Evolutionary conservation across 306 rosid species (phyloP).

Genomic region (Prinsepia uniflora): DNA sequence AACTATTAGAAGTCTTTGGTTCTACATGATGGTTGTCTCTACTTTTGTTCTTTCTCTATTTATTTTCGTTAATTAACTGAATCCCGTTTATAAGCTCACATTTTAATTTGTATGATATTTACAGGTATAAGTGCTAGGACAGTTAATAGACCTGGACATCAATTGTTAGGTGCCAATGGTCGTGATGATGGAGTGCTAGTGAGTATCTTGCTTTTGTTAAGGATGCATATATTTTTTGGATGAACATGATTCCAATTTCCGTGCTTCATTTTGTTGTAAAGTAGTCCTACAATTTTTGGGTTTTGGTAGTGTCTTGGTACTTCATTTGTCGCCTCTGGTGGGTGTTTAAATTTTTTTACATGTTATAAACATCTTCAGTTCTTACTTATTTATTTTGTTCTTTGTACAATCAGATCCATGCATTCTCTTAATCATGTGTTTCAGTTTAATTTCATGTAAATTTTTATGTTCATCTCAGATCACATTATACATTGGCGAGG

Average conservation of each 20-base stretch:
- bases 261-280: not conserved
- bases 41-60: not conserved
- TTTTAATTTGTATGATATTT: slow-evolving; percentile 2
- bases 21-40: not conserved
- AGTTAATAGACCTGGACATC: slow-evolving; percentile 87
- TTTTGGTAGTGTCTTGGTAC: not conserved
- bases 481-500: slow-evolving; percentile 60
- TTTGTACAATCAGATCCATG: not conserved
- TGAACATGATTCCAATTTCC: not conserved
- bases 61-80: not conserved
- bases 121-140: slow-evolving; percentile 78
- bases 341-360: not conserved
- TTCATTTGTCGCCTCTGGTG: not conserved
- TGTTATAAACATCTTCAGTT: not conserved
- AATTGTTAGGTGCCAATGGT: slow-evolving; percentile 89
- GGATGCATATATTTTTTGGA: not conserved
- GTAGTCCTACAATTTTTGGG: not conserved
- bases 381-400: not conserved
- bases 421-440: not conserved
- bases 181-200: slow-evolving; percentile 98
- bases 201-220: slow-evolving; percentile 32
- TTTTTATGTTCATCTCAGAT: slow-evolving; percentile 51
- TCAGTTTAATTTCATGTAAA: slow-evolving; percentile 2
- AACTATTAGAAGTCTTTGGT: not conserved
- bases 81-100: not conserved